phyloP scores from a whole-genome alignment of 1,139 yeast genomes.

The Hyphopichia burtonii region DNA sequence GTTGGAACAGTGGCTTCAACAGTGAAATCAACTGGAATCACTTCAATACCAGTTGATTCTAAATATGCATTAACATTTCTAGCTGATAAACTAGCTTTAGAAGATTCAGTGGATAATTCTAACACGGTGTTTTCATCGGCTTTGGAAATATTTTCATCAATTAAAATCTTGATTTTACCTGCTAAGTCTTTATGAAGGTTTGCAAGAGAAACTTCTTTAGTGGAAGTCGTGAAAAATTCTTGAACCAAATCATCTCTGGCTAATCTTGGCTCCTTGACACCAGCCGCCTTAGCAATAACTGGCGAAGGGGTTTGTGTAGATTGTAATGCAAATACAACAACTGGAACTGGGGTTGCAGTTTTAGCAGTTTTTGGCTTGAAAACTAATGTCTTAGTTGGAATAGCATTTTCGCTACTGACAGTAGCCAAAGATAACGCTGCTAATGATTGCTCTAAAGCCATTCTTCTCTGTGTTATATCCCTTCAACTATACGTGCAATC shows the following conservation, averaged over 20 bases:
- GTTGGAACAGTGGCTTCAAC: conserved; percentile 42
- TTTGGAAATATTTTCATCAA: conserved; percentile 56
- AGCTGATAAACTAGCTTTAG: conserved; percentile 57
- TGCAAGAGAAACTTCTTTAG: conserved; percentile 69
- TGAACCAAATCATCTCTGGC: conserved; percentile 79
- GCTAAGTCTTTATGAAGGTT: conserved; percentile 53
- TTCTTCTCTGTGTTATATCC: conserved; percentile 11
- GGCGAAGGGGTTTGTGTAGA: conserved; percentile 69
- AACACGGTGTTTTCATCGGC: conserved; percentile 44
- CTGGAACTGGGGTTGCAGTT: conserved; percentile 76
- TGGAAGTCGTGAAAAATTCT: conserved; percentile 60
- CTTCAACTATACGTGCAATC: no score
- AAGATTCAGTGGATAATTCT: conserved; percentile 58
- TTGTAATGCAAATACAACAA: conserved; percentile 75
- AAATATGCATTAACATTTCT: conserved; percentile 53
- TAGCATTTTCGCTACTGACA: conserved; percentile 39
- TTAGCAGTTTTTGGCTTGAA: conserved; percentile 93
- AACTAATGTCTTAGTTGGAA: conserved; percentile 69
- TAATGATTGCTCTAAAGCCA: conserved; percentile 62
- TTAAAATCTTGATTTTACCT: conserved; percentile 62
- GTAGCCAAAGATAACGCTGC: conserved; percentile 56
- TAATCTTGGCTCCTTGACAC: conserved; percentile 81
- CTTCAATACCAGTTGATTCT: conserved; percentile 56
- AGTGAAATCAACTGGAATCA: conserved; percentile 57
- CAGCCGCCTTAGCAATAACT: conserved; percentile 63